Evolutionary conservation across 2,329 filamentous ascomycete genomes (phyloP).

Genomic region (Penicillium sp.): DNA sequence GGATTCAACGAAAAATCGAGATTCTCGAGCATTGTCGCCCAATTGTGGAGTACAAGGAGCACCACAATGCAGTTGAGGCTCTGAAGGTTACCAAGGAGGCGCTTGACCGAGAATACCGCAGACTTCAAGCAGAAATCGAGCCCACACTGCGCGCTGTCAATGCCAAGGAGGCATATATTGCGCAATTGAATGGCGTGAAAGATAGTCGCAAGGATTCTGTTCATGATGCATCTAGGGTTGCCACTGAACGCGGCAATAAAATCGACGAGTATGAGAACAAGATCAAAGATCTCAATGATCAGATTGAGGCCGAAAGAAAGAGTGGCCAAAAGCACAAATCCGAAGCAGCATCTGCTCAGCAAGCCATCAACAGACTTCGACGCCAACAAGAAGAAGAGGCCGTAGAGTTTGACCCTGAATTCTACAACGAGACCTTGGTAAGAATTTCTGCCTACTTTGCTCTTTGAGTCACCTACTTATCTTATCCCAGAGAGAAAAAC

Average conservation of each 20-base stretch:
- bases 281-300: slow-evolving; percentile 38
- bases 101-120: slow-evolving; percentile 57
- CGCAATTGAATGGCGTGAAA: slow-evolving; percentile 56
- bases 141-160: slow-evolving; percentile 70
- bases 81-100: slow-evolving; percentile 57
- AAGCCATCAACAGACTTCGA: slow-evolving; percentile 63
- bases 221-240: slow-evolving; percentile 53
- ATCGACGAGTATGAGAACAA: slow-evolving; percentile 41
- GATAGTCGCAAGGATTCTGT: slow-evolving; percentile 56
- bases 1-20: slow-evolving; percentile 63
- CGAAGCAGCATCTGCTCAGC: slow-evolving; percentile 52
- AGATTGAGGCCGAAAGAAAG: slow-evolving; percentile 54
- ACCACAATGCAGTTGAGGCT: slow-evolving; percentile 49
- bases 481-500: slow-evolving; percentile 55
- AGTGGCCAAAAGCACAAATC: slow-evolving; percentile 52
- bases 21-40: slow-evolving; percentile 66
- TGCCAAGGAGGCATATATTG: slow-evolving; percentile 65
- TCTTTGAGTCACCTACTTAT: slow-evolving; percentile 22
- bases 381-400: slow-evolving; percentile 62
- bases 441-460: slow-evolving; percentile 33
- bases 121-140: slow-evolving; percentile 60
- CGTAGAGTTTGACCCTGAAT: slow-evolving; percentile 64
- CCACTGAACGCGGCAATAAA: slow-evolving; percentile 41
- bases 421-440: slow-evolving; percentile 72
- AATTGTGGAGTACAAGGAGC: slow-evolving; percentile 62